Evolutionary conservation across 768 basidiomycete species (phyloP), one percentile per base, ranked within the genome.

Genomic region (Pisolithus marmoratus): DNA sequence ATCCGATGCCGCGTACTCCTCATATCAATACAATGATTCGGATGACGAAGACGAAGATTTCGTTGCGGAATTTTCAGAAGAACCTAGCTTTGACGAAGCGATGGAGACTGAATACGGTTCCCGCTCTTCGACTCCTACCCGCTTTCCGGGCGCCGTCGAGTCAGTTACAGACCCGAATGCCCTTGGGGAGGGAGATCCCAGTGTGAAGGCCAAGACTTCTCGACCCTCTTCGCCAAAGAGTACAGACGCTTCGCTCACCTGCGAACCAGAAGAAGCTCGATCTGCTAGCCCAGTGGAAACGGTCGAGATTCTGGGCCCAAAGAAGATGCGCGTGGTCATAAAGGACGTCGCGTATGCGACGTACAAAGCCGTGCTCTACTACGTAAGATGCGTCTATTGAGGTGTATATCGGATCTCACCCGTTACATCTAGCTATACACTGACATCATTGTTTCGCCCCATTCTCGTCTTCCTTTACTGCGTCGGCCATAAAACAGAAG

Each of bases 401-500:
- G 14, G 20, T 12, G 19, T 26, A 47, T 38, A 54, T 19, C 27
- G 22, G 44, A n/a, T 34, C 34, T 47, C 38, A 38, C 31, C 38
- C 12, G 12, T 4, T 17, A 36, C 11, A 9, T 43, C 38, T 58
- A 91, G 90, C 72, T 94, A 23, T 94, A 94, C 64, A 94, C 91
- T 15, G 89, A 92, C 60, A 78, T 77, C 24, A 87, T 94, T 56
- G 77, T 84, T 94, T 94, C 57, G 88, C 92, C 0, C 91, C 91
- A 0, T 71, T 94, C 17, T 82, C 89, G 0, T 94, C 92, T 6
- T 78, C 81, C 29, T 86, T 87, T 56, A 59, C 66, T 15, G 40
- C 60, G 19, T 45, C 54, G 49, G 34, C 70, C 61, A 37, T 58
- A 26, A 54, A 53, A 36, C 55, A 50, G 54, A 59, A 40, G 50